A percentile compares a stretch with the other conserved stretches of the same genome.
phyloP scores from a whole-genome alignment of 2,329 filamentous ascomycete species.

The Ambrosiella xylebori region DNA sequence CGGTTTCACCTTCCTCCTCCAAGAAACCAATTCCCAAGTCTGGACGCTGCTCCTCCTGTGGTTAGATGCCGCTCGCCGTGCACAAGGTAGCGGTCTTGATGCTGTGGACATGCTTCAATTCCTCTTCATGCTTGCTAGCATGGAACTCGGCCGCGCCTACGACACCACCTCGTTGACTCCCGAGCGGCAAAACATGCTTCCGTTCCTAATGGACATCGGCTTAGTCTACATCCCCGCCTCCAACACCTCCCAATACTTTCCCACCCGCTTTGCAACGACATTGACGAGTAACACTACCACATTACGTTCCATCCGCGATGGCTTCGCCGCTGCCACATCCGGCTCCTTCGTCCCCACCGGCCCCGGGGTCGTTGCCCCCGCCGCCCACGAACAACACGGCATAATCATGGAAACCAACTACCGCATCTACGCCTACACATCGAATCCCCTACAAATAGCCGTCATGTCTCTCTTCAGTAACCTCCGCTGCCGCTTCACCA shows the following conservation, averaged over 20 bases:
- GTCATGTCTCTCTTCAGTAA: slow-evolving; percentile 81
- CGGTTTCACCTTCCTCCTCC: slow-evolving; percentile 85
- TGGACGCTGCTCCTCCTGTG: slow-evolving; percentile 92
- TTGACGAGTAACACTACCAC: slow-evolving; percentile 66
- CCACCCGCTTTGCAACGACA: slow-evolving; percentile 83
- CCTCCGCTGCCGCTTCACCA: slow-evolving; percentile 78
- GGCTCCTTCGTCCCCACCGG: slow-evolving; percentile 22
- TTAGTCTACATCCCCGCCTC: slow-evolving; percentile 58
- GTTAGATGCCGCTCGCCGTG: slow-evolving; percentile 59
- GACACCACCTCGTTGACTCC: slow-evolving; percentile 68
- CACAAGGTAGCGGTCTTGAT: slow-evolving; percentile 49
- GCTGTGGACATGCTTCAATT: slow-evolving; percentile 90
- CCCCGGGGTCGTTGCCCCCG: slow-evolving; percentile 29
- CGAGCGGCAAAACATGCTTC: slow-evolving; percentile 74
- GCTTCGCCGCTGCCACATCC: slow-evolving; percentile 46
- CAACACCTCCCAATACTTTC: slow-evolving; percentile 54
- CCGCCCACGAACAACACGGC: slow-evolving; percentile 39
- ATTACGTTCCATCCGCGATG: slow-evolving; percentile 51
- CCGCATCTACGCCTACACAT: slow-evolving; percentile 90
- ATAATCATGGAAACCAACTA: slow-evolving; percentile 98
- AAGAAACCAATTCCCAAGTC: slow-evolving; percentile 90
- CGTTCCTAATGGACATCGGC: slow-evolving; percentile 78
- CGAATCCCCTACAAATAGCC: slow-evolving; percentile 82
- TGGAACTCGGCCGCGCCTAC: slow-evolving; percentile 84
- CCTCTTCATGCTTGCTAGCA: slow-evolving; percentile 82